Conservation (phyloP, 192 early-diverging fungal genomes). For the Coemansia javaensis region DNA sequence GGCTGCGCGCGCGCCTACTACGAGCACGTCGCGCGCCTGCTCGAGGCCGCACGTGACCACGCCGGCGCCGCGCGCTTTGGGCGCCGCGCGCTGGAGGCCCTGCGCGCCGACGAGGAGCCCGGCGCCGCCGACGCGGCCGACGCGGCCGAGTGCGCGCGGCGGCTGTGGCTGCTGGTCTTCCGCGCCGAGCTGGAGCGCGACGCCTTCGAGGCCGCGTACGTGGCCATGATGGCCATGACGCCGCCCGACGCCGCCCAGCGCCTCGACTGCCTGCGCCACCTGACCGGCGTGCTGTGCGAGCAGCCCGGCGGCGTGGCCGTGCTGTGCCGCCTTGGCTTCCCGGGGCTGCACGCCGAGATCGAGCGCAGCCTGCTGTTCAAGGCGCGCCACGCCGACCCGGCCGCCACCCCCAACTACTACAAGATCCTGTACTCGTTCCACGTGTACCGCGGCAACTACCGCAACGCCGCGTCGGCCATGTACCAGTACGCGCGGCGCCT, state of each 20-base stretch:
- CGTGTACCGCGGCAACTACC: constrained; percentile 51
- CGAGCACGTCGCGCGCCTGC: constrained; percentile 35
- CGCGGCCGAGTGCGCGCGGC: constrained; percentile 7
- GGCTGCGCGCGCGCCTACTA: constrained; percentile 31
- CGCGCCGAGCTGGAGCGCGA: constrained; percentile 36
- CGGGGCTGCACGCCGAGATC: constrained; percentile 43
- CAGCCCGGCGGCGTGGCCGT: constrained; percentile 22
- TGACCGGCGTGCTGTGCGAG: constrained; percentile 47
- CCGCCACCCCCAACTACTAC: constrained; percentile 36
- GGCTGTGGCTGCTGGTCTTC: constrained; percentile 50
- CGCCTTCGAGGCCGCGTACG: constrained; percentile 40
- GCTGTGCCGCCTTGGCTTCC: constrained; percentile 41
- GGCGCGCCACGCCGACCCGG: constrained; percentile 44
- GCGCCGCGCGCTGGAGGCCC: constrained; percentile 25
- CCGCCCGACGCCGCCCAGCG: constrained; percentile 27
- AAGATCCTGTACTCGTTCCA: constrained; percentile 52
- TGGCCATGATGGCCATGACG: constrained; percentile 50
- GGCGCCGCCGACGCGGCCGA: constrained; percentile 4
- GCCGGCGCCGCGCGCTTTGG: constrained; percentile 14
- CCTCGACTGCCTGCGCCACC: constrained; percentile 47
- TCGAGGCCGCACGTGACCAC: constrained; percentile 16
- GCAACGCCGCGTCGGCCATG: constrained; percentile 51
- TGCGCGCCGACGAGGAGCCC: constrained; percentile 12
- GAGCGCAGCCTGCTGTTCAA: constrained; percentile 48
- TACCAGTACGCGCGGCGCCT: constrained; percentile 50